Base-by-base conservation (phyloP, 495 filamentous ascomycete genomes). In the Xylaria longipes region DNA sequence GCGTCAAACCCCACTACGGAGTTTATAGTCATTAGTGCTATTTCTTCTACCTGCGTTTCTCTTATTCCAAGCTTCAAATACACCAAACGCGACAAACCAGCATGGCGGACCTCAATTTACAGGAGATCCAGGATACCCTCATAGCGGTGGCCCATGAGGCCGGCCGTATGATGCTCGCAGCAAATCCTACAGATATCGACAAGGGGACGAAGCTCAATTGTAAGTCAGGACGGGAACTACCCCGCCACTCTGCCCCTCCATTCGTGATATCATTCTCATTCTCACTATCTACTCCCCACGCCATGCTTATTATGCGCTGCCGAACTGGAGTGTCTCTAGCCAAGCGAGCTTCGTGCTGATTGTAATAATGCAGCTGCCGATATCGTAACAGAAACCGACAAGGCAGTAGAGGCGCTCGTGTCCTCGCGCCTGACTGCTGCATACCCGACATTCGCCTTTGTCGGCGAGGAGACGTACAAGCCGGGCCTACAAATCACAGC, bases 341-440 rank as follows among this genome's bases (percentile, higher is more conserved):
- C n/a, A 17, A 33, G 29, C 3, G 29, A 9, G 6, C 12, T 7
- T 20, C 5, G 56, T 37, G 57, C 57, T 60, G 17, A 52, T 5
- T n/a, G 33, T 35, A 9, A 12, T 14, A 29, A 39, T 67, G 5
- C 58, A 93, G 91, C 91, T 69, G 91, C 90, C 70, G 94, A 97
- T 79, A 87, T 97, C 41, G 94, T 97, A 39, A 97, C 94, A 31
- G 91, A 95, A 80, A 94, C 93, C 72, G 94, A 97, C 81, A 89
- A 88, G 73, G 93, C 91, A 1, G 92, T 97, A 54, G 94, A 97
- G 76, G 86, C 84, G 31, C 89, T 94, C 83, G 88, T 97, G 64
- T 90, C 88, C 5, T 84, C 84, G 2, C 84, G 83, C n/a, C 85
- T 97, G 35, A 83, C 80, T 54, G 76, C 84, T 31, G 84, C 84